A percentile compares a stretch with the other conserved stretches of the same genome.
Conservation (phyloP, 2,329 filamentous ascomycete genomes). For the Coniochaeta ligniaria region DNA sequence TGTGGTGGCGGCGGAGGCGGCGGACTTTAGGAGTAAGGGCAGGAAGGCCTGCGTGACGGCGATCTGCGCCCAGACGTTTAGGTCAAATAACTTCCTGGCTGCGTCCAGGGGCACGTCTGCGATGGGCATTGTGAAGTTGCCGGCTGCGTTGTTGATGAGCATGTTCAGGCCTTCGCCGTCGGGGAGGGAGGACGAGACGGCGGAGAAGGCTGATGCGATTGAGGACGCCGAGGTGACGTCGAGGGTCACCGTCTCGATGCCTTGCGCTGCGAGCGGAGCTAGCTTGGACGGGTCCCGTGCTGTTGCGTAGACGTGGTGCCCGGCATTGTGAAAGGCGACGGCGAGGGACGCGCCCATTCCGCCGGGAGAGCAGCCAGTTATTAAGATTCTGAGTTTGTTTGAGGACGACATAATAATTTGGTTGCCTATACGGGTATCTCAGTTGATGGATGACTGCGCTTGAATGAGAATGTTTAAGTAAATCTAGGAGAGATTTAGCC, state of each 20-base stretch:
- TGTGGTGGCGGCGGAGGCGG: neutral
- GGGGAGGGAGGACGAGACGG: slow-evolving; percentile 17
- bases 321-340: slow-evolving; percentile 26
- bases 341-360: slow-evolving; percentile 33
- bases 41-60: slow-evolving; percentile 30
- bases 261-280: slow-evolving; percentile 18
- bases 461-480: too few relatives aligned
- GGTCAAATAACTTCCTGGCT: slow-evolving; percentile 22
- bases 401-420: neutral
- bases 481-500: too few relatives aligned
- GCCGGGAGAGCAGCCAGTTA: slow-evolving; percentile 30
- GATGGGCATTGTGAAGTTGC: slow-evolving; percentile 21
- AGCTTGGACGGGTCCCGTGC: slow-evolving; percentile 26
- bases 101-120: slow-evolving; percentile 22
- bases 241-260: slow-evolving; percentile 28
- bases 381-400: slow-evolving; percentile 17
- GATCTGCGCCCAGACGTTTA: slow-evolving; percentile 28
- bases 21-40: slow-evolving; percentile 21
- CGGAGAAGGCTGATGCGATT: slow-evolving; percentile 21
- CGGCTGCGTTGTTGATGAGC: slow-evolving; percentile 35
- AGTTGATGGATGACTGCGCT: neutral
- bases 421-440: too few relatives aligned
- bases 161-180: slow-evolving; percentile 32
- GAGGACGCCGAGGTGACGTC: slow-evolving; percentile 30
- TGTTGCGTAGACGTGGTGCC: slow-evolving; percentile 32